These are phyloP conservation scores for Tetrahymena elliotti DNA, from an alignment of 73 alveolate species.

Conservation along the genomic window DNA sequence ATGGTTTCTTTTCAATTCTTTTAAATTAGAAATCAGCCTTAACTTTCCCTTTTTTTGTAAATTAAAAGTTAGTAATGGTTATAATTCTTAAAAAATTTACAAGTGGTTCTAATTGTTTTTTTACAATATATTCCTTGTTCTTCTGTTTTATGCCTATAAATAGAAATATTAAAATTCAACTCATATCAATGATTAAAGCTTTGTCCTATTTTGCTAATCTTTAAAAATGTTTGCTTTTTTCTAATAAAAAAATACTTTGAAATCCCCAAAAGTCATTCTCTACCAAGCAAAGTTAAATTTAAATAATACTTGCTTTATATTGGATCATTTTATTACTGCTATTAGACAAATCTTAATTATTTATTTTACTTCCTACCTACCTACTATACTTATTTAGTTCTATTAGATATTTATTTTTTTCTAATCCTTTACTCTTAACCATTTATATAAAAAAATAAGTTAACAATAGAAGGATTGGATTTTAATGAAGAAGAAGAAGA, in stretches of 20 bases:
- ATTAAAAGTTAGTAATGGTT: neutral
- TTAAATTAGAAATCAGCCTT: neutral
- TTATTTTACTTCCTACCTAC: neutral
- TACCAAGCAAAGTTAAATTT: no score
- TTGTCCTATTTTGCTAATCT: no score
- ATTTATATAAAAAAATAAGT: no score
- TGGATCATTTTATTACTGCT: neutral
- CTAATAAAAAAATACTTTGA: neutral
- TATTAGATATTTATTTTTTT: neutral
- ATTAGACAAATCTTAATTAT: neutral
- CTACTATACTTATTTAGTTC: neutral
- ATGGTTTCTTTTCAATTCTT: neutral
- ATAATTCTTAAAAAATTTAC: no score
- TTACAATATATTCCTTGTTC: no score
- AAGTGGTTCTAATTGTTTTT: no score
- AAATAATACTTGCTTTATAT: neutral
- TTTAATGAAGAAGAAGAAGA: no score
- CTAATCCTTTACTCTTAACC: neutral
- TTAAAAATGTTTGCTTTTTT: neutral
- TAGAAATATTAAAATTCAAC: no score
- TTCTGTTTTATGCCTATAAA: no score
- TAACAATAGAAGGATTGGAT: no score
- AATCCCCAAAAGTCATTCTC: neutral
- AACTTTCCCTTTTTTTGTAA: neutral
- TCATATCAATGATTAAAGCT: no score